Base-by-base conservation (phyloP, 495 filamentous ascomycete species). In the Daldinia grandis region DNA sequence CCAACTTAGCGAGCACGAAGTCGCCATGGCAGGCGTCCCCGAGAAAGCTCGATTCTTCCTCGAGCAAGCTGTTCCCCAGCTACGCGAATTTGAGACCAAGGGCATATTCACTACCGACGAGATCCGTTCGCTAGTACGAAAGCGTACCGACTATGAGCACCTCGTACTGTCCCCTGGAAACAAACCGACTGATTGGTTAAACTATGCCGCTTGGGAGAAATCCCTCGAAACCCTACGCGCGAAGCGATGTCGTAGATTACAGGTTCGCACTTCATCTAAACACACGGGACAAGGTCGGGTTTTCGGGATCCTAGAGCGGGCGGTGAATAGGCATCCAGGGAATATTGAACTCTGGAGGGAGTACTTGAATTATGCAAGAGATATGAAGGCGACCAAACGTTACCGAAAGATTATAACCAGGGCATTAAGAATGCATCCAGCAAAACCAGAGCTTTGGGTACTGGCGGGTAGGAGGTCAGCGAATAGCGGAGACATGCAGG, bases 41-140 rank as follows among this genome's bases (percentile, higher is more conserved):
- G 96, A 99, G 76, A 98, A 97, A 81, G 95, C 94, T 17, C 92
- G 95, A 28, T 98, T 94, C 80, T 97, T 91, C 78, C 85, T 98
- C 49, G 95, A 99, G 81, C 89, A 93, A 67, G 91, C 91, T 5
- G 92, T 97, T 37, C 92, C 94, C 6, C 93, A 97, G 78, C 87
- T 99, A 38, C 93, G 92, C 55, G 93, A 97, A 62, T 93, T 92
- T 66, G 89, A 95, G 76, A 86, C 91, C 60, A 97, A 97, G 75
- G 89, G 92, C 60, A 90, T 98, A 64, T 98, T 98, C 81, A 88
- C 81, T 62, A 89, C 94, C 89, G 90, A 93, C 68, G 94, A 98
- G 82, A 97, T 98, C 77, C 83, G 86, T 64, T 88, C 91, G 27
- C 94, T 99, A 58, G 87, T 95, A 50, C 89, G 89, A 76, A 97